Evolutionary conservation across 2,329 filamentous ascomycete species (phyloP), one percentile per base, ranked within the genome.

Genomic region (Lecanicillium sp.): DNA sequence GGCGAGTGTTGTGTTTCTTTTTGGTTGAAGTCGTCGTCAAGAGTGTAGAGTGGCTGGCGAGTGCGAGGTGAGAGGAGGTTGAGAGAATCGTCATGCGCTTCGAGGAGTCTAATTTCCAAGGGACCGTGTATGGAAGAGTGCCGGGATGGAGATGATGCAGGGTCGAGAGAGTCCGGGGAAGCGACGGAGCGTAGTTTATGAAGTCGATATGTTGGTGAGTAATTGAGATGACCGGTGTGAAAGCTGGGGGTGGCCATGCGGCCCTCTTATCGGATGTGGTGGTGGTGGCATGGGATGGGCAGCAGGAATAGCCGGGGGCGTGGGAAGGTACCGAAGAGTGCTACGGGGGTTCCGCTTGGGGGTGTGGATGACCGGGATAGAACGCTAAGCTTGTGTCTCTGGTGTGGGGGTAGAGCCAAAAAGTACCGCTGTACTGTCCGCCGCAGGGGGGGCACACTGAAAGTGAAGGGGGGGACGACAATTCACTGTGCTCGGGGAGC

Each of bases 201-300:
- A 49, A 42, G 44, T 43, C 44, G 43, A 44, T 36, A 40, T 46
- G 37, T 45, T 40, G 18, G 46, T 25, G 22, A 47, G 46, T 29
- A 40, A 33, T n/a, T 43, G 40, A 47, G 52, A 52, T 44, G 51
- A 49, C 49, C 45, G 47, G 52, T 48, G 52, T 46, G 51, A 49
- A 50, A 51, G 45, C 47, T 47, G 51, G 51, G 53, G 51, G 37
- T 28, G 38, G 38, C 28, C 27, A 35, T 40, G 38, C 33, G 38
- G 34, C 38, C 33, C 38, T 40, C 38, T 40, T 40, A 40, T 40
- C 22, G 22, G 22, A 25, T 7, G 11, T 25, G 22, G 22, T 25
- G 22, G 22, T 11, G 11, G 7, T 6, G 22, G 22, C 22, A 25
- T n/a, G n/a, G n/a, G n/a, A n/a, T n/a, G n/a, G n/a, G n/a, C n/a